phyloP scores from a whole-genome alignment of 345 rosid species.

The Noccaea caerulescens region DNA sequence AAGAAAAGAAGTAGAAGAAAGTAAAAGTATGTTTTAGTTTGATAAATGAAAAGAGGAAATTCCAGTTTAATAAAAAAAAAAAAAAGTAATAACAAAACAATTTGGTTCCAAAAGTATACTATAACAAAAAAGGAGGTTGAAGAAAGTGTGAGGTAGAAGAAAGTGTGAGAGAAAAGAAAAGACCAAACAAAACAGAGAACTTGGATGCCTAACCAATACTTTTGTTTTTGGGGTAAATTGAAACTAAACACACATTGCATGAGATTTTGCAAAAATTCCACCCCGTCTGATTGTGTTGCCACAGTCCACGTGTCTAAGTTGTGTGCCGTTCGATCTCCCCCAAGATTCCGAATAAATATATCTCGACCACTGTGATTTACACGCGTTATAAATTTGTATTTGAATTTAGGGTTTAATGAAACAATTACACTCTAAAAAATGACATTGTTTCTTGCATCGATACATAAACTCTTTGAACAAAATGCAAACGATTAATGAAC shows the following conservation, averaged over 20 bases:
- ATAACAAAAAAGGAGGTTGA: constrained; percentile 32
- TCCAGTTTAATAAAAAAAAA: constrained; percentile 14
- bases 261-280: constrained; percentile 19
- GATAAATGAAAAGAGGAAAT: not conserved
- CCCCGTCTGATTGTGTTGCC: constrained; percentile 25
- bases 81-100: constrained; percentile 9
- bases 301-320: constrained; percentile 21
- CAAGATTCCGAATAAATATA: not conserved
- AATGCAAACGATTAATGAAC: not conserved
- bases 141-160: constrained; percentile 8
- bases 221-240: constrained; percentile 35
- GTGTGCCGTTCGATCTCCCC: constrained; percentile 20
- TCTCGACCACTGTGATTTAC: not conserved
- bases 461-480: not conserved
- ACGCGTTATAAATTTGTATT: not conserved
- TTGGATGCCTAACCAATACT: constrained; percentile 49
- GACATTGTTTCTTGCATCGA: not conserved
- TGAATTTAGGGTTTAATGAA: not conserved
- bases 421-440: not conserved
- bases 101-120: constrained; percentile 32
- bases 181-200: constrained; percentile 41
- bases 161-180: constrained; percentile 19
- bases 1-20: constrained; percentile 12
- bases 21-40: constrained; percentile 27
- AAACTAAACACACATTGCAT: constrained; percentile 21